Evolutionary conservation across 208 protist genomes (phyloP), one percentile per base, ranked within the genome.

Genomic region (Trypanosoma congolense): DNA sequence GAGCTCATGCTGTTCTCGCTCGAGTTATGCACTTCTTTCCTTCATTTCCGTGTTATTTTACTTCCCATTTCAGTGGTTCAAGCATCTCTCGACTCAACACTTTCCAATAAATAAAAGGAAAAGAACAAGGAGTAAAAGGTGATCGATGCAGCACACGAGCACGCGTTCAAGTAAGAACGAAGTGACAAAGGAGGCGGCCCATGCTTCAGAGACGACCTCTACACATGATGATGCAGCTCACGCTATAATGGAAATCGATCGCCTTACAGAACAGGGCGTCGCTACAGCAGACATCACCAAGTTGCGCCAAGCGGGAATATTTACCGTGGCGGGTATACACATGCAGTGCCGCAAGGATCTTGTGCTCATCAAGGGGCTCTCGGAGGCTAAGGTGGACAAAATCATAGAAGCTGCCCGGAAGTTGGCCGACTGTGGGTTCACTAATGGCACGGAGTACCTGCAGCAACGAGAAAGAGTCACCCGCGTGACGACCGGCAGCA

Each of bases 311-410:
- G 92, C 83, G 5, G 89, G 89, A 42, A 91, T 96, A 61, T 93
- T 89, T 61, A 97, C 92, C 2, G 81, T 97, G 16, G 70, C 84
- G 19, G 91, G 91, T 4, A 80, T 96, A 49, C 79, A 91, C 41
- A 96, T 96, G 89, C 84, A 94, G 70, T 95, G 87, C 67, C 82
- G 86, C 61, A 93, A 93, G 61, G 82, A 93, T 31, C 69, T 96
- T 22, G 60, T 76, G 2, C 61, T 75, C n/a, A 94, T 99, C 26
- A 98, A 98, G 52, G 98, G 98, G n/a, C 70, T 99, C 5, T 98
- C 96, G 16, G 98, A 99, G 42, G 90, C 92, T 9, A 99, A 99
- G 67, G 87, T 98, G 21, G 96, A 99, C 38, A 99, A 99, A 70
- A 96, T 99, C 45, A 80, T 99, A 33, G 95, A 99, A 40, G 95